Base-by-base conservation (phyloP, 2,329 filamentous ascomycete species). In the Mycosphaerella sp. region DNA sequence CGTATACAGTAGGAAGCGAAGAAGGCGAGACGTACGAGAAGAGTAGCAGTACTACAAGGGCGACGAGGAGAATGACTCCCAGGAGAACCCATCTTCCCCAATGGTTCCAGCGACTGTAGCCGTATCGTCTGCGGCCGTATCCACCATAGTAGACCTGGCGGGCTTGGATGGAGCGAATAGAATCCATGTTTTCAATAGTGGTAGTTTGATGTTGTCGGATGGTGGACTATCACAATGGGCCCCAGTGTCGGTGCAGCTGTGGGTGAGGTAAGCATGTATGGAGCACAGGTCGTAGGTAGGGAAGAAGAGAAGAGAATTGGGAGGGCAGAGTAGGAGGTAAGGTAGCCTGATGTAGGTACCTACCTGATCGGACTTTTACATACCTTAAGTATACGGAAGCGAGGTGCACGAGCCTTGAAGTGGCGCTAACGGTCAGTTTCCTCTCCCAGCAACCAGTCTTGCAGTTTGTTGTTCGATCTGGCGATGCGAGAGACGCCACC, bases 21-120 rank as follows among this genome's bases (percentile, higher is more conserved):
- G 40, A 40, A 10, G 12, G 31, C 41, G 21, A 6, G 10, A 58
- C 58, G 48, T 57, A 60, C 58, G 54, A 51, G 23, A 58, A 58
- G 9, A 58, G 42, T 11, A 60, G 38, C 29, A 56, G 36, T 23
- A 53, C 34, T 9, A 60, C 32, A 32, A 60, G 26, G 4, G 54
- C 58, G 8, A 47, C 45, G 14, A 14, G 40, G 34, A 60, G 10
- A 12, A 60, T 51, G 2, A 53, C 45, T 38, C 46, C 58, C 4
- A 60, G 48, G 29, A 60, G 38, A 1, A 60, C 53, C 58, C 58
- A 60, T 53, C 58, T 23, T 31, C 58, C 58, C 58, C 56, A 60
- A 11, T 45, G 26, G 12, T 29, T 42, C 58, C 58, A 59, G 4
- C 26, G 12, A 17, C 39, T 48, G 29, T 55, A 55, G 32, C 50